phyloP scores from a whole-genome alignment of 139 green algal species.

The Yamagishiella unicocca region DNA sequence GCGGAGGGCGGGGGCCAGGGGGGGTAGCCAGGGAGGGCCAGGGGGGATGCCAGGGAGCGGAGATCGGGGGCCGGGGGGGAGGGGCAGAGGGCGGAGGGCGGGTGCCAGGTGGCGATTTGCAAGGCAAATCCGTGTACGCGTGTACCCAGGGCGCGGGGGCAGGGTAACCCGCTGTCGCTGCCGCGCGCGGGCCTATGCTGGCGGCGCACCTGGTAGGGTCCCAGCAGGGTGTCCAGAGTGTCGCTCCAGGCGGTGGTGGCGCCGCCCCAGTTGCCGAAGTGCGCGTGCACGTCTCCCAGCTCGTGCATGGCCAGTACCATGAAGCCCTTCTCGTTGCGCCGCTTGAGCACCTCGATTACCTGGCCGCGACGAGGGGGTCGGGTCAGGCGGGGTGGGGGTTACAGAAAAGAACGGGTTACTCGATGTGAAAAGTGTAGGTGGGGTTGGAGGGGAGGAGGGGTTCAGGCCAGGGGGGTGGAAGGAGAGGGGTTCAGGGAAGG shows the following conservation, averaged over 20 bases:
- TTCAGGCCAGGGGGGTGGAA: no score
- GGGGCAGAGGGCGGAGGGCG: neutral
- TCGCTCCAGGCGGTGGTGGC: slow-evolving; percentile 65
- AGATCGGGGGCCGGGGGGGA: neutral
- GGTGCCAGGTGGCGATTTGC: no score
- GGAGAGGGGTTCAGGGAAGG: no score
- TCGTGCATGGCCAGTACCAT: slow-evolving; percentile 70
- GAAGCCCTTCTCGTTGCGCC: slow-evolving; percentile 66
- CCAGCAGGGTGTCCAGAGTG: slow-evolving; percentile 71
- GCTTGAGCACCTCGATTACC: slow-evolving; percentile 71
- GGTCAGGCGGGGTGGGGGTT: neutral
- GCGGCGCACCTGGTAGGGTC: slow-evolving; percentile 69
- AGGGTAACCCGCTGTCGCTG: no score
- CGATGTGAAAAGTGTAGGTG: no score
- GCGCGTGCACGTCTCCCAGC: slow-evolving; percentile 73
- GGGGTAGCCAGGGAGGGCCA: no score
- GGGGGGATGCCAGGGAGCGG: neutral
- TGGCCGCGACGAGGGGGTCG: neutral
- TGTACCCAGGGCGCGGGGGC: no score
- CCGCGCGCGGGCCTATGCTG: neutral
- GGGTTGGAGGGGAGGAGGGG: no score
- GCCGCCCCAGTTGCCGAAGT: slow-evolving; percentile 69
- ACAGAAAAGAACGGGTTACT: no score
- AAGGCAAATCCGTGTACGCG: no score
- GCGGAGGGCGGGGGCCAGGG: no score